Evolutionary conservation across 2,329 filamentous ascomycete genomes (phyloP), one percentile per base, ranked within the genome.

Genomic region (Magnaporthales sp.): DNA sequence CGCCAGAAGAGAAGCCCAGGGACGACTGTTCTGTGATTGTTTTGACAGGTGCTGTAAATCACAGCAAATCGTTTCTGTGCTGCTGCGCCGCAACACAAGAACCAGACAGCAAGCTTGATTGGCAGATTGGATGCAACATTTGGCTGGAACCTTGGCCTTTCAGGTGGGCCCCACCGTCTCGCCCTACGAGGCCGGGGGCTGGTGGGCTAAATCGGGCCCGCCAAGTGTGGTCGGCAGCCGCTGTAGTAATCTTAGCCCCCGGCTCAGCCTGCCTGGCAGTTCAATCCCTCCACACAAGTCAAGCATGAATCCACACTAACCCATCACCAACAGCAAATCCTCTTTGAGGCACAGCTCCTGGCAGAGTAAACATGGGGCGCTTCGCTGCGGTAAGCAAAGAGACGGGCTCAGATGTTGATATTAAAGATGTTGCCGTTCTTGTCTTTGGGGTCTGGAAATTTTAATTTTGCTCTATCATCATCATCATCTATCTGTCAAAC

Each of bases 191-290:
- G 56, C 56, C 13, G 11, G 56, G 56, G 54, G 56, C 26, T 15
- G 26, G 54, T 15, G 26, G 56, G 24, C 22, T 26, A 60, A 15
- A 22, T 58, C 24, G 11, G 9, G 24, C 26, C 56, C 13, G 56
- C 24, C 24, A 27, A 27, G 8, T 26, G 8, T 27, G 8, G 11
- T 29, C 22, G 11, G 26, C 56, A 60, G 5, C 56, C 13, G n/a
- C 24, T 58, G 54, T 58, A 58, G 54, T 58, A 58, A 60, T 60
- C 56, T 60, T 60, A 60, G 56, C 19, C 56, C 38, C 56, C 56
- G 56, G 56, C 56, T 60, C 56, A 60, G 56, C 56, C 56, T 60
- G 56, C 56, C 26, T 60, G 56, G 56, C 54, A 8, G 4, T 1
- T n/a, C n/a, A n/a, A n/a, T 1, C 26, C 56, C 10, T 15, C 26